Evolutionary conservation across 2,329 filamentous ascomycete species (phyloP), one percentile per base, ranked within the genome.

Genomic region (Aspergillus sp.): DNA sequence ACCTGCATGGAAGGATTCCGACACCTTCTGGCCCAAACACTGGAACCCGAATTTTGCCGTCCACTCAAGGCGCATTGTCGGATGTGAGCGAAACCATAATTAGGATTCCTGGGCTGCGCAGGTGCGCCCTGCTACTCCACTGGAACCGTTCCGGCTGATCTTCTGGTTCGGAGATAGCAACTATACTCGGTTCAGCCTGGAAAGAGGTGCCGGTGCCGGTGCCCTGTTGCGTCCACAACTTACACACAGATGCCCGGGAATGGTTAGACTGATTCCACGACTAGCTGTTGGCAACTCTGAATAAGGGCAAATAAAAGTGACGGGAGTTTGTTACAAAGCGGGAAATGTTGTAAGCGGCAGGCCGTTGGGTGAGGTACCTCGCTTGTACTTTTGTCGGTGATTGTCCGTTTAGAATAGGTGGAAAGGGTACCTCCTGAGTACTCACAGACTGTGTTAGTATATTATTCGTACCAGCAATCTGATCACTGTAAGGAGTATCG

Each of bases 261-360:
- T 12, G 39, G 39, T 43, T 43, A 43, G 17, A 19, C 17, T 10
- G 17, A 15, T 19, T 13, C 21, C 9, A 13, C 7, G 23, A 5
- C 19, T 45, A 17, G 17, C 32, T 21, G 19, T 23, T 6, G 12
- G 12, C n/a, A n/a, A 41, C 9, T 15, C 7, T 28, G n/a, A 23
- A 41, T 19, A 23, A 13, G 38, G 36, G 25, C 13, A 36, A 13
- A 13, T 5, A 36, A 36, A 6, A 6, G 32, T 19, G 53, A 23
- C 41, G 53, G n/a, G 25, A 55, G 41, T 30, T 12, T 55, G 12
- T 55, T 36, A 55, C 25, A 13, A 55, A 47, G 25, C 39, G 51
- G 41, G 13, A 55, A 21, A 15, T 9, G 19, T 10, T 8, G n/a
- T 47, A 36, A 45, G 53, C 25, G 25, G 53, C n/a, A 19, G 13